Evolutionary conservation across 2,329 filamentous ascomycete genomes (phyloP), one percentile per base, ranked within the genome.

Genomic region (Macrophomina tecta): DNA sequence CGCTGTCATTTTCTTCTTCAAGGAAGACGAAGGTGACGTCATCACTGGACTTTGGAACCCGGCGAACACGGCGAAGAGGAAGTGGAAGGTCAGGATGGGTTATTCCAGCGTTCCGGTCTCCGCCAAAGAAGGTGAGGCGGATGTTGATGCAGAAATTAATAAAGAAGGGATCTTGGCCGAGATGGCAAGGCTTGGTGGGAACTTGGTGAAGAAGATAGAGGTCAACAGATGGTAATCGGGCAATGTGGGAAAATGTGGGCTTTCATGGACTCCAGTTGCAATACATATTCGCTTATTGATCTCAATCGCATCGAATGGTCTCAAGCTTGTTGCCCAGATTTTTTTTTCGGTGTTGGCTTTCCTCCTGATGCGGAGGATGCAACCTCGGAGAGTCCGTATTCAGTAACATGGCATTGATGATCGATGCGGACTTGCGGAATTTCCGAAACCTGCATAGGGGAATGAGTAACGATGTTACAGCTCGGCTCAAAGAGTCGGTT

Each of bases 1-100:
- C 42, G 86, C 87, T 2, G 81, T 97, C 40, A 81, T 97, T 2
- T 92, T 97, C 78, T 97, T 98, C 82, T 86, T 89, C 69, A 90
- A 93, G 38, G 82, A 91, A 30, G 76, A 83, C 1, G 82, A 83
- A 1, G 84, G 88, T 30, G 83, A 87, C 66, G 75, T 85, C 7
- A 84, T 91, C 75, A 86, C 85, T 11, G 89, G 88, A 0, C 73
- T 91, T 51, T 91, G 89, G 89, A 90, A 87, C 73, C 89, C 89
- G 0, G 76, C 81, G 53, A 79, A 80, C 4, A 81, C 80, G 16
- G 73, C 68, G 1, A 72, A 75, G 68, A 85, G 91, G 69, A 80
- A 81, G 12, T 94, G 93, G 82, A 90, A 90, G 70, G 85, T 91
- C 16, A 91, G 90, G 67, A 76, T 94, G 74, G 85, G 88, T 1